Evolutionary conservation across 2,329 filamentous ascomycete species (phyloP).

Genomic region (Fonsecaea pedrosoi): DNA sequence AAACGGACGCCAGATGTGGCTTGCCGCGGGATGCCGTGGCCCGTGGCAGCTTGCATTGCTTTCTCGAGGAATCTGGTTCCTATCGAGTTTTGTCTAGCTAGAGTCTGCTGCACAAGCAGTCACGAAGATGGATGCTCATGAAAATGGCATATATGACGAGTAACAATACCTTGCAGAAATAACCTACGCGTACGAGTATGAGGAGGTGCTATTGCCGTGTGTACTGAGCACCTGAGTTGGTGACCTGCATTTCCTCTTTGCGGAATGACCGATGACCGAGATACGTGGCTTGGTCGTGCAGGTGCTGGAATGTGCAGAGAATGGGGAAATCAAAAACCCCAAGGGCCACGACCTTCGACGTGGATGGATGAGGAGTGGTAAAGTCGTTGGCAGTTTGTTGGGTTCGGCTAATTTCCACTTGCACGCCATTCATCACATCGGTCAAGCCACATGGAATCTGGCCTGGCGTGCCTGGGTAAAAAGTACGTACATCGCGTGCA

Average conservation of each 20-base stretch:
- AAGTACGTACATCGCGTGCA: constrained; percentile 4
- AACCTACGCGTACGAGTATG: too few relatives aligned
- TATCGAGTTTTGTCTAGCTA: too few relatives aligned
- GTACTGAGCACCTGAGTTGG: too few relatives aligned
- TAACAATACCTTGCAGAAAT: too few relatives aligned
- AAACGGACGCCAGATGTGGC: constrained; percentile 13
- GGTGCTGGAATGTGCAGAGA: background rate
- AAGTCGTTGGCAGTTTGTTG: background rate
- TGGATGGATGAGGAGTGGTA: background rate
- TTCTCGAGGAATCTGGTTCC: too few relatives aligned
- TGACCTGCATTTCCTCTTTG: background rate
- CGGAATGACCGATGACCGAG: background rate
- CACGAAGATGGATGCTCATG: too few relatives aligned
- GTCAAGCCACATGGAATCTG: background rate
- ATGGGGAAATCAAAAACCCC: constrained; percentile 8
- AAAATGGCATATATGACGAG: too few relatives aligned
- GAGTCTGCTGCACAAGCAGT: too few relatives aligned
- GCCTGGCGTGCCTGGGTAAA: background rate
- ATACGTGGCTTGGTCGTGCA: too few relatives aligned
- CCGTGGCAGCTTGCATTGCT: background rate
- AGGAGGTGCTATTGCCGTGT: background rate
- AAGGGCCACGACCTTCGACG: too few relatives aligned
- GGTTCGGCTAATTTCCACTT: constrained; percentile 17
- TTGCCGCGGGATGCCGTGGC: constrained; percentile 4
- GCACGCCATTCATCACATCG: background rate